Evolutionary conservation across 2,329 filamentous ascomycete genomes (phyloP).

Genomic region (Cercospora brassicicola): DNA sequence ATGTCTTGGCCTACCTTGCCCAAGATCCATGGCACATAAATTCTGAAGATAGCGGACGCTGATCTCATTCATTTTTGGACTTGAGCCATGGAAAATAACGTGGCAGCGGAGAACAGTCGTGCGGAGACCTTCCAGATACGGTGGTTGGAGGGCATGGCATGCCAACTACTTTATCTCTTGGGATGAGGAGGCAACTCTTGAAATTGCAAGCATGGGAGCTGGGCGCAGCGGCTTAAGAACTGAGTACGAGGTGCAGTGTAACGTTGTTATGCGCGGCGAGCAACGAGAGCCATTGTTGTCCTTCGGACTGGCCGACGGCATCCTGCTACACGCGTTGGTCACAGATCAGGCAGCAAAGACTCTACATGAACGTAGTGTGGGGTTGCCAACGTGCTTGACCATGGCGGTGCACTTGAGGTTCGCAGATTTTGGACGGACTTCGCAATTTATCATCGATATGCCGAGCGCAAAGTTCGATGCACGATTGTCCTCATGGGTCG

Average conservation of each 20-base stretch:
- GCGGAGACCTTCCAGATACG: slow-evolving; percentile 8
- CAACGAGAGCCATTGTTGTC: neutral
- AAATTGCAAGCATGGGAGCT: neutral
- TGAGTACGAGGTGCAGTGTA: neutral
- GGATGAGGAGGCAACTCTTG: neutral
- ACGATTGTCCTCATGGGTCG: neutral
- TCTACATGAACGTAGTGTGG: neutral
- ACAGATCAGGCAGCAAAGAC: neutral
- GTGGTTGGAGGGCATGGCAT: neutral
- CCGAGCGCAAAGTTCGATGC: neutral
- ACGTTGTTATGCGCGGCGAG: neutral
- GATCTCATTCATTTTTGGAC: neutral
- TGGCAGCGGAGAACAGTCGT: neutral
- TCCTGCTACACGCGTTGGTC: neutral
- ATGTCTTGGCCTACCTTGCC: slow-evolving; percentile 1
- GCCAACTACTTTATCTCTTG: slow-evolving; percentile 6
- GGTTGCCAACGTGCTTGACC: neutral
- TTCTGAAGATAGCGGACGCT: neutral
- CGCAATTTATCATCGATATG: neutral
- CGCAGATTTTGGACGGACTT: neutral
- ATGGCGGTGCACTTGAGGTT: neutral
- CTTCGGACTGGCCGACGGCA: neutral
- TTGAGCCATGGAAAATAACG: neutral
- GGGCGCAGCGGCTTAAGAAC: neutral
- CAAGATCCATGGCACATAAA: neutral